These are phyloP conservation scores for Fusarium virguliforme DNA, from an alignment of 2,329 filamentous ascomycete species.

Conservation along the genomic window DNA sequence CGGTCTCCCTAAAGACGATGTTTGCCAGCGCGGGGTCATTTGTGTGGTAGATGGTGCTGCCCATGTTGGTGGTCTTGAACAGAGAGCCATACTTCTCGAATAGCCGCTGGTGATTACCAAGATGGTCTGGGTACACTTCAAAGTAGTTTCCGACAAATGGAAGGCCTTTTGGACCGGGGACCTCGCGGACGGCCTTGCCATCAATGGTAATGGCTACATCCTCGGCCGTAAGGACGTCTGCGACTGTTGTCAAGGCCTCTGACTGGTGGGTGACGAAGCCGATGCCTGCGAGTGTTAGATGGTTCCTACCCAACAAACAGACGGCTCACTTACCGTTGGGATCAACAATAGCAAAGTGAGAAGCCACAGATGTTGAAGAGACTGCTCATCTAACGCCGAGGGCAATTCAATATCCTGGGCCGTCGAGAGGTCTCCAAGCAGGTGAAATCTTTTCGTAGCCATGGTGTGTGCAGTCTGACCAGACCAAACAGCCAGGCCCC, in stretches of 20 bases:
- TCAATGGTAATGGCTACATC: constrained; percentile 64
- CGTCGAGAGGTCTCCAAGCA: constrained; percentile 58
- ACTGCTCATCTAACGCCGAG: constrained; percentile 55
- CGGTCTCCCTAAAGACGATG: constrained; percentile 65
- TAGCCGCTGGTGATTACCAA: constrained; percentile 70
- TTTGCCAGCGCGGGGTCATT: constrained; percentile 65
- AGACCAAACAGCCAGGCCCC: constrained; percentile 15
- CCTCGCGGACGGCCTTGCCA: constrained; percentile 63
- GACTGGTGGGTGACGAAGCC: constrained; percentile 56
- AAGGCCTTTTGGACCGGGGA: constrained; percentile 66
- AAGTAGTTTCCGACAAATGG: constrained; percentile 69
- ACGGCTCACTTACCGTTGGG: constrained; percentile 53
- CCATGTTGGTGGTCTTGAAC: constrained; percentile 68
- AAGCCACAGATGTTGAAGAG: constrained; percentile 59
- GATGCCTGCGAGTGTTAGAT: constrained; percentile 53
- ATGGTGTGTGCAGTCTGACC: constrained; percentile 45
- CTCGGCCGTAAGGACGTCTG: constrained; percentile 56
- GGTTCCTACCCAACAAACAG: no score
- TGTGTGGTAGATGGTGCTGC: constrained; percentile 65
- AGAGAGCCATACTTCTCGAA: constrained; percentile 69
- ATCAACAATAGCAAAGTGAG: constrained; percentile 62
- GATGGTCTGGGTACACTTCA: constrained; percentile 71
- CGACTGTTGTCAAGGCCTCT: constrained; percentile 52
- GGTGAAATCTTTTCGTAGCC: constrained; percentile 60
- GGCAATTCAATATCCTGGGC: constrained; percentile 58